Evolutionary conservation across 306 rosid genomes (phyloP).

Genomic region (Fagus crenata): DNA sequence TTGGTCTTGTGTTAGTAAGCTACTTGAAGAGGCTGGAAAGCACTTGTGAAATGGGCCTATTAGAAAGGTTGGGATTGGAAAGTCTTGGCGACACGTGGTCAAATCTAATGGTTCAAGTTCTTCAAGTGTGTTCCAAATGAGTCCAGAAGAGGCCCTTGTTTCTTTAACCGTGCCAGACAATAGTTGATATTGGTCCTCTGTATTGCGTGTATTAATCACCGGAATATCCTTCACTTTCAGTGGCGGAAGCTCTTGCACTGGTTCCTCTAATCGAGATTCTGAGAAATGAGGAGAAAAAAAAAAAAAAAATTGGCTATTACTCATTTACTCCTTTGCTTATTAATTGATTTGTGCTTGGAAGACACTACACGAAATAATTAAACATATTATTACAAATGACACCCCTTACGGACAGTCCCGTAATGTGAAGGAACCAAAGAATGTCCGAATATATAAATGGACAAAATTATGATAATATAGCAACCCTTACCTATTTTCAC

Average conservation of each 20-base stretch:
- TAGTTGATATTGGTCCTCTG: slow-evolving; percentile 17
- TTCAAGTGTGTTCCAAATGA: slow-evolving; percentile 60
- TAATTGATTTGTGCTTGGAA: too few species aligned
- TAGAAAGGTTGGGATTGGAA: slow-evolving; percentile 50
- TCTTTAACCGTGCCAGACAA: slow-evolving; percentile 22
- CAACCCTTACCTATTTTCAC: too few species aligned
- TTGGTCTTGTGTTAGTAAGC: slow-evolving; percentile 43
- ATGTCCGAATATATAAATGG: too few species aligned
- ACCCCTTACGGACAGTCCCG: too few species aligned
- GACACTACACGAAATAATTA: too few species aligned
- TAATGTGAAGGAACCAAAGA: too few species aligned
- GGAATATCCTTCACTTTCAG: slow-evolving; percentile 57
- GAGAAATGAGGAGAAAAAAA: too few species aligned
- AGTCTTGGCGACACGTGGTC: slow-evolving; percentile 12
- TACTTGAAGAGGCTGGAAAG: slow-evolving; percentile 29
- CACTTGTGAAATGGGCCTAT: slow-evolving; percentile 67
- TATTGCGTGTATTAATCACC: background rate
- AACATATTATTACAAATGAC: too few species aligned
- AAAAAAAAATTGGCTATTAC: background rate
- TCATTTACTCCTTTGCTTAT: too few species aligned
- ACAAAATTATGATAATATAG: too few species aligned
- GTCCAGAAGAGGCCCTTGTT: slow-evolving; percentile 45
- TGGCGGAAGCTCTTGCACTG: slow-evolving; percentile 44
- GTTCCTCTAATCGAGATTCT: slow-evolving; percentile 41
- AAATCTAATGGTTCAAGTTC: slow-evolving; percentile 51